Evolutionary conservation across 495 filamentous ascomycete species (phyloP), one percentile per base, ranked within the genome.

Genomic region (Venustampulla echinocandica): DNA sequence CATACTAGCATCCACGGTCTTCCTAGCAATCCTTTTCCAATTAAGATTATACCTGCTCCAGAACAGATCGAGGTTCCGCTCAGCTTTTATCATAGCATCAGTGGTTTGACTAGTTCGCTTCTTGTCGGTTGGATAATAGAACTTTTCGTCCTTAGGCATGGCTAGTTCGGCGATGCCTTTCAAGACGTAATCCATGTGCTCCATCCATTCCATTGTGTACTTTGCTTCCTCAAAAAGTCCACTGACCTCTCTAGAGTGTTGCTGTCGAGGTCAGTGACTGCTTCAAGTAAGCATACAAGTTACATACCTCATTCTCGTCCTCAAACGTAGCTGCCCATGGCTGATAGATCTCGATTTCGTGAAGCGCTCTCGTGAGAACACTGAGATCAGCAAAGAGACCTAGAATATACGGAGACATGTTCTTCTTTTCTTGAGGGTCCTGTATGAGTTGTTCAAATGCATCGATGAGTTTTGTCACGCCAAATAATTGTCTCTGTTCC

Each of bases 81-180:
- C 74, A 2, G 73, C 73, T 7, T 30, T 13, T 17, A 58, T 60
- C 54, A 74, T 64, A 7, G 54, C 40, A 14, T 65, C 60, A 0
- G 64, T 56, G 27, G 61, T 76, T 39, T 67, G 61, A 34, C 58
- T 61, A 11, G 61, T 75, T 4, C 60, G 60, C 13, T 61, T 64
- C 48, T 74, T 75, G 10, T 69, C 64, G 5, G 61, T 49, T 4
- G 75, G 74, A 55, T 80, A 77, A 27, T 56, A 21, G 43, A 75
- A 76, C 28, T 50, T 65, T 2, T 44, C 28, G 2, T 55, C 54
- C 10, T 47, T 39, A 2, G 61, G 63, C 2, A 56, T 42, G 9
- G 58, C 66, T 10, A 4, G 22, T n/a, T 9, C 10, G 4, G 18
- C 17, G 1, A 56, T 38, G 5, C 60, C 66, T 14, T 67, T 49